Conservation (phyloP, 2,329 filamentous ascomycete genomes). For the Monosporascus sp. region DNA sequence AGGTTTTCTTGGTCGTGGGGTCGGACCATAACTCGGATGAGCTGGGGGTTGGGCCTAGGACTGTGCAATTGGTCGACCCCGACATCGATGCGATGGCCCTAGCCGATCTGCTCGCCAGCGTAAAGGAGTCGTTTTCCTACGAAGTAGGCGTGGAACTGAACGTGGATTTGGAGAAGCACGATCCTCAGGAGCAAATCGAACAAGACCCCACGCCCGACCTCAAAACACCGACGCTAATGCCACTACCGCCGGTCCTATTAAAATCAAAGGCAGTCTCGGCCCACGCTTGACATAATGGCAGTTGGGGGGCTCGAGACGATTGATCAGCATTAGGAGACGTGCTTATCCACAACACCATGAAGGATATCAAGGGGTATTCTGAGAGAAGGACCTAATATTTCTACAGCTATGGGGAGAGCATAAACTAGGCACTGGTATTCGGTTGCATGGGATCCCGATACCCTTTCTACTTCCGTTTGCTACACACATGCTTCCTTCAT, state of each 20-base stretch:
- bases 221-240: neutral
- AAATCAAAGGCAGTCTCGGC: slow-evolving; percentile 20
- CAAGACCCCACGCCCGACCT: neutral
- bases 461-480: too few relatives aligned
- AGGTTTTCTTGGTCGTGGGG: slow-evolving; percentile 33
- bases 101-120: slow-evolving; percentile 19
- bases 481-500: too few relatives aligned
- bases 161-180: slow-evolving; percentile 15
- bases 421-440: too few relatives aligned
- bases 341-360: neutral
- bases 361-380: too few relatives aligned
- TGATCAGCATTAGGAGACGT: neutral
- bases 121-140: slow-evolving; percentile 26
- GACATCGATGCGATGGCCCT: slow-evolving; percentile 15
- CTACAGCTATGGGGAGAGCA: too few relatives aligned
- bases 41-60: slow-evolving; percentile 1
- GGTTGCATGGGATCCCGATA: too few relatives aligned
- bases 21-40: slow-evolving; percentile 7
- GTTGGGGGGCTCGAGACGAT: neutral
- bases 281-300: neutral
- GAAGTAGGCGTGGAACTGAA: slow-evolving; percentile 22
- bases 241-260: slow-evolving; percentile 22
- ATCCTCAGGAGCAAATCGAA: slow-evolving; percentile 13
- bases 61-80: slow-evolving; percentile 14
- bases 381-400: too few relatives aligned